phyloP scores from a whole-genome alignment of 306 rosid genomes.

The Vigna nakashimae region DNA sequence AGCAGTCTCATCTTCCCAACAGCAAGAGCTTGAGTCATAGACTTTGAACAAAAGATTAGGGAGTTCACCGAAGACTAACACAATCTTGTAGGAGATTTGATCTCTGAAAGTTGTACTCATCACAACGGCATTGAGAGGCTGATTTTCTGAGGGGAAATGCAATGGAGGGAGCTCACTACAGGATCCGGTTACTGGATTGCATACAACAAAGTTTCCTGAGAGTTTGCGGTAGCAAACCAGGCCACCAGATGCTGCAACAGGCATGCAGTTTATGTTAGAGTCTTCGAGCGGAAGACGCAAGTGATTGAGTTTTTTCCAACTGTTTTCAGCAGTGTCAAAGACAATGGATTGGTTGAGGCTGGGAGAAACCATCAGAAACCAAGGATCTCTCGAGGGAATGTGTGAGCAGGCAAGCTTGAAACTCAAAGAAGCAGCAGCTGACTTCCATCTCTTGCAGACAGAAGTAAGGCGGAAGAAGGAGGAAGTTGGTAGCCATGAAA shows the following conservation, averaged over 20 bases:
- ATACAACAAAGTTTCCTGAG: constrained; percentile 60
- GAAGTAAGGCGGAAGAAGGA: constrained; percentile 81
- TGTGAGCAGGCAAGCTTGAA: constrained; percentile 87
- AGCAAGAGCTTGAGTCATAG: constrained; percentile 59
- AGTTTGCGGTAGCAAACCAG: constrained; percentile 76
- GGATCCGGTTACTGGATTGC: constrained; percentile 77
- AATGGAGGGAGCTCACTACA: constrained; percentile 67
- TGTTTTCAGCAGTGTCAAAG: constrained; percentile 76
- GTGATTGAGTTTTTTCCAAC: constrained; percentile 74
- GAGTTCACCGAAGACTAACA: constrained; percentile 76
- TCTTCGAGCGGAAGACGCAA: constrained; percentile 52
- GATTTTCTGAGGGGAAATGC: constrained; percentile 47
- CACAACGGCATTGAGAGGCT: constrained; percentile 78
- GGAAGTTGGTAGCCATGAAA: constrained; percentile 90
- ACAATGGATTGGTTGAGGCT: constrained; percentile 63
- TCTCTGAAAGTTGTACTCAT: constrained; percentile 57
- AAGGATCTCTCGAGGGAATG: constrained; percentile 78
- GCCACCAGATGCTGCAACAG: constrained; percentile 92
- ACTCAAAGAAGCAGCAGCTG: constrained; percentile 71
- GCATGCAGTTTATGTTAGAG: constrained; percentile 61
- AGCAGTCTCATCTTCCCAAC: constrained; percentile 71
- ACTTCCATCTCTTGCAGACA: constrained; percentile 95
- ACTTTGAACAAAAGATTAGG: constrained; percentile 66
- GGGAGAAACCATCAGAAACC: constrained; percentile 92
- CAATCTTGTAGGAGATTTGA: constrained; percentile 61